These are phyloP conservation scores for Fusarium palustre DNA, from an alignment of 2,329 filamentous ascomycete species.

Conservation along the genomic window DNA sequence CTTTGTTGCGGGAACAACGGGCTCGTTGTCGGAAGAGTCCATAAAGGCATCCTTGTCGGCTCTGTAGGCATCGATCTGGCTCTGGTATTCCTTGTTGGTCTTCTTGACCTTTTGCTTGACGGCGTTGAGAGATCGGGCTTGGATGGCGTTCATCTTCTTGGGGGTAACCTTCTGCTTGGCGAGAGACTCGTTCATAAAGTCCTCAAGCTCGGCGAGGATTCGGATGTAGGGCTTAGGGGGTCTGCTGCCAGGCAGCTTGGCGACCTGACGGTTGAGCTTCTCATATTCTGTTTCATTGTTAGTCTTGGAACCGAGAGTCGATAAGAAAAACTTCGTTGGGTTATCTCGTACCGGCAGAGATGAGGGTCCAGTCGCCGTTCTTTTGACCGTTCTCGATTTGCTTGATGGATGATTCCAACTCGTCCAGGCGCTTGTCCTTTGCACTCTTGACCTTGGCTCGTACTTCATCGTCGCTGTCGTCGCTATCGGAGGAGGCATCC, in stretches of 20 bases:
- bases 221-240: conserved; percentile 93
- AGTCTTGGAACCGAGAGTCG: conserved; percentile 14
- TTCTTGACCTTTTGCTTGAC: conserved; percentile 99
- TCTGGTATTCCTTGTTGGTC: conserved; percentile 94
- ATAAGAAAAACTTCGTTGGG: background rate
- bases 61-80: conserved; percentile 87
- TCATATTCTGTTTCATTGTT: conserved; percentile 77
- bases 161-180: conserved; percentile 95
- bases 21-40: conserved; percentile 82
- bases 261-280: conserved; percentile 88
- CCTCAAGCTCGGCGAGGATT: conserved; percentile 92
- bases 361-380: conserved; percentile 97
- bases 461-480: conserved; percentile 88
- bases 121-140: conserved; percentile 92
- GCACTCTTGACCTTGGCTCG: conserved; percentile 93
- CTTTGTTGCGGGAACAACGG: conserved; percentile 63
- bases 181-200: conserved; percentile 91
- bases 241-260: conserved; percentile 81
- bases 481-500: conserved; percentile 77
- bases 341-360: conserved; percentile 76
- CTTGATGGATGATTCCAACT: conserved; percentile 89
- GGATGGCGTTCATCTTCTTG: conserved; percentile 99
- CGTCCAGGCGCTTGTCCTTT: conserved; percentile 96
- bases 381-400: conserved; percentile 96
- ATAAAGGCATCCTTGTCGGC: conserved; percentile 88